Conservation (phyloP, 768 basidiomycete species). For the Leccinum longicurvipes region DNA sequence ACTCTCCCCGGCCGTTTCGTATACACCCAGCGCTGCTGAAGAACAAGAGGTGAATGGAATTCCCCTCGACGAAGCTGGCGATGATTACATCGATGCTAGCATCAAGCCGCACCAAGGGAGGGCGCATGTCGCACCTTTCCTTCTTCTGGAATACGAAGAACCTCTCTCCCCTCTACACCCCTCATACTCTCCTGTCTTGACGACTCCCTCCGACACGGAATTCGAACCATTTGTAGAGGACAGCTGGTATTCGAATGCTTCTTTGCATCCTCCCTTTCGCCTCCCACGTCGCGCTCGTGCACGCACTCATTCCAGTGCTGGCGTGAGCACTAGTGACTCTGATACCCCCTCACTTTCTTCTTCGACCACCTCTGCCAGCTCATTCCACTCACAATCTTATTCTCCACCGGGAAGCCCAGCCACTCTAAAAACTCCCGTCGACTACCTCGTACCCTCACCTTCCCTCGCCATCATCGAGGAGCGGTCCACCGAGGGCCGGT, state of each 20-base stretch:
- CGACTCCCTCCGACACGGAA: slow-evolving; percentile 35
- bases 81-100: slow-evolving; percentile 29
- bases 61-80: slow-evolving; percentile 27
- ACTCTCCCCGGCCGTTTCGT: slow-evolving; percentile 35
- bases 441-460: slow-evolving; percentile 20
- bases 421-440: slow-evolving; percentile 32
- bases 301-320: slow-evolving; percentile 26
- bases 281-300: slow-evolving; percentile 33
- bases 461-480: slow-evolving; percentile 42
- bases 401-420: slow-evolving; percentile 34
- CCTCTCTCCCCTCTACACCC: slow-evolving; percentile 27
- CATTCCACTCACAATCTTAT: slow-evolving; percentile 31
- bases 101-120: slow-evolving; percentile 16
- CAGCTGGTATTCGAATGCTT: slow-evolving; percentile 21
- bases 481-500: slow-evolving; percentile 21
- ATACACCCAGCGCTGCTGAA: slow-evolving; percentile 20
- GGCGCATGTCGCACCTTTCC: slow-evolving; percentile 13
- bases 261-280: slow-evolving; percentile 30
- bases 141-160: slow-evolving; percentile 32
- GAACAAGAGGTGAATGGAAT: slow-evolving; percentile 22
- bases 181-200: slow-evolving; percentile 15
- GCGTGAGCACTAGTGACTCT: slow-evolving; percentile 35
- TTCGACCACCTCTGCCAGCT: slow-evolving; percentile 38
- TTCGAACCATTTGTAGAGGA: slow-evolving; percentile 31
- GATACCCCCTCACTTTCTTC: slow-evolving; percentile 50